Evolutionary conservation across 2,329 filamentous ascomycete species (phyloP), one percentile per base, ranked within the genome.

Genomic region (Colletotrichum sp.): DNA sequence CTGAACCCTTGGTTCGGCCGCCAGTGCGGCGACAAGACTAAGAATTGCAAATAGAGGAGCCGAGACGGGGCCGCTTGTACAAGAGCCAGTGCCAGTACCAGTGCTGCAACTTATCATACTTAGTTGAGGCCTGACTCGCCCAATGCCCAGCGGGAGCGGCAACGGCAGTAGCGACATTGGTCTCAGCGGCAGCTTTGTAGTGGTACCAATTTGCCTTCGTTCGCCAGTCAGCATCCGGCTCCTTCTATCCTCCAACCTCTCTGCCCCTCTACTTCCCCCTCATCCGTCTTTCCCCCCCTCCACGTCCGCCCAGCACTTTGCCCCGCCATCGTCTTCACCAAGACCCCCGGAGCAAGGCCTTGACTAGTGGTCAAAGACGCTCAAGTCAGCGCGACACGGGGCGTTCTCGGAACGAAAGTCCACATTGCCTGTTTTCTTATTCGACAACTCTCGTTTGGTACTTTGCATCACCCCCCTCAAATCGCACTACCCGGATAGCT

Each of bases 111-210:
- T 74, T 64, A 70, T 67, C 70, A 58, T 43, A 31, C 6, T 8
- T 31, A 65, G 71, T 75, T 71, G 66, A 76, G 54, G 73, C 75
- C 75, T 73, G 73, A 76, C 70, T 76, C 75, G 73, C 65, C 69
- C 66, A 51, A 65, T 55, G 62, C 63, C 68, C 47, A 66, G 71
- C 55, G 54, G n/a, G 54, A 54, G 54, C 58, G 38, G 51, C 66
- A 58, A 47, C 34, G 24, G 43, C 66, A 54, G 43, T 8, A 38
- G 47, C 27, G 57, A 21, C 27, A 58, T 21, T 51, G 55, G 15
- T 57, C 27, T 31, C 31, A 55, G 43, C n/a, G 54, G 29, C 27
- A n/a, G 11, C 47, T 51, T 36, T 33, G 33, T 51, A 57, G 21
- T 62, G n/a, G 34, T 33, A 62, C 34, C 59, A 33, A 24, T 62